Conservation (phyloP, 192 early-diverging fungal genomes). For the Rhizoclosmatium sp. region DNA sequence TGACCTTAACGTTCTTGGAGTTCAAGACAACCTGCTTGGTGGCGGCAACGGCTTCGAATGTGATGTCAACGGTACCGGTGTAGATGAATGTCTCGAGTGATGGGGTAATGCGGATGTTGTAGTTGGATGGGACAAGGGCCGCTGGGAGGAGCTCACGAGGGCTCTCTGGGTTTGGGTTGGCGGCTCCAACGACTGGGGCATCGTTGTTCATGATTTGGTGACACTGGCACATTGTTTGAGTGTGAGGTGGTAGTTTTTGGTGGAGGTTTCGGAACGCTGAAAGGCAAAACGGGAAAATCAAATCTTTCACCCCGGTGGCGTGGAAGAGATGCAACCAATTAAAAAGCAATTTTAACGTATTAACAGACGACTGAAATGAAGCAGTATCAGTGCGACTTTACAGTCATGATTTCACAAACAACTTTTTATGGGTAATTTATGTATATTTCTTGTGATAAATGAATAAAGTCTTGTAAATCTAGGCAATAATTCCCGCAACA, state of each 20-base stretch:
- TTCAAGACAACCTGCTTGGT: constrained; percentile 21
- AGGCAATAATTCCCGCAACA: too few species aligned
- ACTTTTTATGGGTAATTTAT: too few species aligned
- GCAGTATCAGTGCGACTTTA: too few species aligned
- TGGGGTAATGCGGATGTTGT: constrained; percentile 75
- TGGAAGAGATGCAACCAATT: too few species aligned
- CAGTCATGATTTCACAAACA: too few species aligned
- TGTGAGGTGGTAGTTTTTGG: background rate
- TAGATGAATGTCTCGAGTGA: constrained; percentile 75
- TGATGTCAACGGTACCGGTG: constrained; percentile 78
- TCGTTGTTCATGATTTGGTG: background rate
- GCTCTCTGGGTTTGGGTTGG: background rate
- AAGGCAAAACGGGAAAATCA: too few species aligned
- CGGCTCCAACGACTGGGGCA: background rate
- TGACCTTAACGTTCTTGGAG: constrained; percentile 13
- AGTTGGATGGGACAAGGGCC: constrained; percentile 76
- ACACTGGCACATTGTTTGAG: background rate
- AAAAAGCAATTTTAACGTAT: too few species aligned
- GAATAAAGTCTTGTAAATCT: too few species aligned
- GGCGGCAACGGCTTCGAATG: constrained; percentile 30
- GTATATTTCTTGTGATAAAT: too few species aligned
- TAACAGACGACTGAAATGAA: too few species aligned
- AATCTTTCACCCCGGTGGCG: too few species aligned
- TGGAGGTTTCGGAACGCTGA: too few species aligned
- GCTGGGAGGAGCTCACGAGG: constrained; percentile 71